Evolutionary conservation across 1,284 basidiomycete genomes (phyloP), one percentile per base, ranked within the genome.

Genomic region (Ceratobasidium sp.): DNA sequence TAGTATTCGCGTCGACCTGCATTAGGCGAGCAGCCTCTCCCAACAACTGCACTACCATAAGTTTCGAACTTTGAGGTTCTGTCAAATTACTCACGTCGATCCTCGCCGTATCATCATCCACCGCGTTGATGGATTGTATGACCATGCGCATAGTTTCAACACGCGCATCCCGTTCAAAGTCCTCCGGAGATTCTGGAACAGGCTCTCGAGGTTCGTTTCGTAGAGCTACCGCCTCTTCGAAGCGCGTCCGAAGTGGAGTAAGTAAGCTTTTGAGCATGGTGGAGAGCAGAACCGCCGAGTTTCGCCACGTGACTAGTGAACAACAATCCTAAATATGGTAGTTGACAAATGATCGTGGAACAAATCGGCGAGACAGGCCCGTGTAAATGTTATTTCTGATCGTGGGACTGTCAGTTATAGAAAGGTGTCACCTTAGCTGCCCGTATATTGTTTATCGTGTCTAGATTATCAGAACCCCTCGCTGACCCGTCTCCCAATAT

Each of bases 111-210:
- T 85, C 79, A 65, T 85, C 85, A 56, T 88, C 87, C 25, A 88
- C 87, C 22, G 84, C 81, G 84, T 91, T 92, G 77, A 93, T 84
- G 78, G 88, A 88, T 79, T 92, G 91, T 40, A 92, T 87, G 1
- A 89, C 85, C 78, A 89, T 89, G 49, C 90, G 85, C 91, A 93
- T 92, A 56, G 92, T 83, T 82, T 92, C 89, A 34, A 92, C 85
- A 54, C 91, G 85, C 32, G 91, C 91, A 82, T 92, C 91, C 76
- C 90, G 84, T 9, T 90, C 90, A 82, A 92, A 92, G 81, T 92
- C 89, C 81, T 92, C 91, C 13, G 90, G 90, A 22, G 86, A 84
- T 54, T 87, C 79, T 49, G 61, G 68, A 4, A 77, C 76, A 9
- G 66, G n/a, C 17, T 71, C 66, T 34, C 44, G 64, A 29, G 59